A percentile compares a stretch with the other conserved stretches of the same genome.
Evolutionary conservation across 108 stramenopile species (phyloP).

Genomic region (Stephanodiscus minutulus): DNA sequence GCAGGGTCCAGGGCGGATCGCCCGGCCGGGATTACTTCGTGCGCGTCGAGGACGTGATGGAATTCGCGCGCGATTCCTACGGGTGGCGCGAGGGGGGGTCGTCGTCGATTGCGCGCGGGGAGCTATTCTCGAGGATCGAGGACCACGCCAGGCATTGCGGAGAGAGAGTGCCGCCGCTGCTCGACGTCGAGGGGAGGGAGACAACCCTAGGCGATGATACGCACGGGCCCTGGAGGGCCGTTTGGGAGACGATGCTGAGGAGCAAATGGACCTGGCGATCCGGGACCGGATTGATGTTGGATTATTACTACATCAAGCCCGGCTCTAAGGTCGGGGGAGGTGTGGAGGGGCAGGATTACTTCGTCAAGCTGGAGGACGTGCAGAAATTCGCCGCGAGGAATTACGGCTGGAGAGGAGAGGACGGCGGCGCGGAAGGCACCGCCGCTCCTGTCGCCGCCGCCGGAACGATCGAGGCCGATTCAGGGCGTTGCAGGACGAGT

Average conservation of each 20-base stretch:
- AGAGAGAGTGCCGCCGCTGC: constrained; percentile 24
- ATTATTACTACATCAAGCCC: constrained; percentile 48
- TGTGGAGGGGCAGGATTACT: constrained; percentile 40
- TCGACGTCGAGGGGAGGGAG: background rate
- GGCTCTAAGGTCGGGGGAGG: constrained; percentile 25
- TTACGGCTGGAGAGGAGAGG: constrained; percentile 38
- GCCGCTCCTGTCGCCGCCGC: background rate
- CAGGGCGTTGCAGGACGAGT: background rate
- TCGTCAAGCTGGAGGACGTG: constrained; percentile 26
- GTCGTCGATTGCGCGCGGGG: background rate
- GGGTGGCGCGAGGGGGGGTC: constrained; percentile 22
- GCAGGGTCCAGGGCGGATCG: constrained; percentile 14
- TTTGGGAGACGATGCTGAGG: constrained; percentile 31
- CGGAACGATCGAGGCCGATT: background rate
- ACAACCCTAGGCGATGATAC: background rate
- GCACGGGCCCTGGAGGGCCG: constrained; percentile 27
- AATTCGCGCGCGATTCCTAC: constrained; percentile 7
- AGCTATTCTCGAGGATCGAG: constrained; percentile 8
- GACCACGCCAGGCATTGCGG: constrained; percentile 7
- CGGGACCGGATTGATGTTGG: constrained; percentile 40
- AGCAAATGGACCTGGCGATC: constrained; percentile 43
- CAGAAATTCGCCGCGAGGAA: constrained; percentile 37
- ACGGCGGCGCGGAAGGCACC: background rate
- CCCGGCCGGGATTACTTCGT: constrained; percentile 36
- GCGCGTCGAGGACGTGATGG: constrained; percentile 17